Base-by-base conservation (phyloP, 2,329 filamentous ascomycete species). In the Torrubiellomyces zombiae region DNA sequence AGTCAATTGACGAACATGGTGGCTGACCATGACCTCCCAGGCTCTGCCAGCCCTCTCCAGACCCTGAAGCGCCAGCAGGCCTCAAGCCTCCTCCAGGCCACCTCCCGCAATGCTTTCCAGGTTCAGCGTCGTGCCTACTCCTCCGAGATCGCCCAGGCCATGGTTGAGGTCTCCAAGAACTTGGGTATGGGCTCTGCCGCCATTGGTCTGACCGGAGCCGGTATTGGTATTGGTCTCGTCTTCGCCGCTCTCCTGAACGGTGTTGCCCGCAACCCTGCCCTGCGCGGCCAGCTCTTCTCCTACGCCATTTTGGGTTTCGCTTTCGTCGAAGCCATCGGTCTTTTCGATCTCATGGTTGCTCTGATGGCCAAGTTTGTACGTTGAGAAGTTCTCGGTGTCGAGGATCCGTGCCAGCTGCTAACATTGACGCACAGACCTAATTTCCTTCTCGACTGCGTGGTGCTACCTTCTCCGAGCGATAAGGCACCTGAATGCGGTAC, bases 261-360 rank as follows among this genome's bases (percentile, higher is more conserved):
- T 64, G 80, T 89, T 57, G 79, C 81, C 67, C 80, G 81, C 67
- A 92, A 92, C 79, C 81, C 81, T 52, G 78, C 77, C 53, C 79
- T 91, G 65, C 77, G 80, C 66, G 81, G 80, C 57, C 82, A 91
- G 73, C 80, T 92, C 53, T 92, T 89, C 78, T 80, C 78, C 45
- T 86, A 89, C 65, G 80, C 80, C 71, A 86, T 89, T 78, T 67
- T 89, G 54, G 80, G 81, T 67, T 89, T 89, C 67, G 81, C 80
- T 55, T 89, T 89, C 75, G 80, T 85, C 60, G 81, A 89, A 60
- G 80, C 81, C 63, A 82, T 80, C 47, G 77, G 76, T 76, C 73
- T 81, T 53, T 81, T 81, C 75, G 75, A 81, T 52, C 74, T 81
- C 52, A 83, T 83, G 77, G 71, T 83, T 81, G 77, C 77, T 65